Evolutionary conservation across 169 alveolate species (phyloP), one percentile per base, ranked within the genome.

Genomic region (Eimeria acervulina): DNA sequence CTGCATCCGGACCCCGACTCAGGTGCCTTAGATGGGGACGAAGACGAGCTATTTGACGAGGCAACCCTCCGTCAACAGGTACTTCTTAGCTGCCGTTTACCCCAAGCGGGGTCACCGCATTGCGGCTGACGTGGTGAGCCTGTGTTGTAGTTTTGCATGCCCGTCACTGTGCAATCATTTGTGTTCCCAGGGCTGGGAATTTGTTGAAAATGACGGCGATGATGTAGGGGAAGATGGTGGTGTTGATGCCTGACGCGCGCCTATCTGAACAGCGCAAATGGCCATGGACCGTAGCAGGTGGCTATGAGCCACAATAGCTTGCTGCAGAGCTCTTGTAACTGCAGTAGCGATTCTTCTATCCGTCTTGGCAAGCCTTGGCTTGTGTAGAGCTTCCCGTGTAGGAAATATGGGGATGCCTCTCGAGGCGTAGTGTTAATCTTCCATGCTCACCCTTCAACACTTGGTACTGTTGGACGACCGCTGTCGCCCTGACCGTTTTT

Each of bases 1-100:
- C 91, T 94, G 90, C 90, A 94, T 38, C 96, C 96, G 51, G 96
- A 94, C 90, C 94, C 91, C 83, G 96, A 94, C n/a, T 76, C 96
- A 3, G 89, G 68, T 1, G 66, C 38, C 0, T 33, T 61, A 21
- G 94, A 83, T 33, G 96, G 94, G 26, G 96, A 76, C 38, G 96
- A 93, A 55, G 96, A 93, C 17, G 96, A 93, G 70, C 44, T 87
- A 0, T 87, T 61, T 44, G 94, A 87, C 59, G 94, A 87, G 40
- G 83, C 94, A 59, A 40, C 94, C 26, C 81, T 87, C 36, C 94
- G 94, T 59, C 78, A 83, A 23, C 94, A 87, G 94, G 94, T 87
- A 40, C 63, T 63, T 12, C 83, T 47, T 31, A 33, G 23, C 78
- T 21, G 7, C 12, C 0, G 28, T 31, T 55, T 84, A 12, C 68